phyloP scores from a whole-genome alignment of 2,329 filamentous ascomycete genomes.

The Botrytis fragariae region DNA sequence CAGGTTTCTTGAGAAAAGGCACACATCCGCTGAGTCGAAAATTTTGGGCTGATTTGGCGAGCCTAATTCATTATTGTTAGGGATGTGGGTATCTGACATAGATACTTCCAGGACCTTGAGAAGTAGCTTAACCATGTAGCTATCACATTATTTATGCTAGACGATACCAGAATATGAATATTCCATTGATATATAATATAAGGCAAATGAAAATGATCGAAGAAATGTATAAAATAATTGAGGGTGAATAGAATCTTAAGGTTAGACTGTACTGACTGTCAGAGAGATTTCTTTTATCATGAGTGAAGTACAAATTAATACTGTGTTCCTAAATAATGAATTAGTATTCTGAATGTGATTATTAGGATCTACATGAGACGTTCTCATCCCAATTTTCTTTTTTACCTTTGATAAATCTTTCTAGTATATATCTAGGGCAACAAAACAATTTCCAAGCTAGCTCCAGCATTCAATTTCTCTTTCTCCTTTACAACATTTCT shows the following conservation, averaged over 20 bases:
- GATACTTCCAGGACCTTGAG: accelerated
- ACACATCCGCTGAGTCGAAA: too few relatives aligned
- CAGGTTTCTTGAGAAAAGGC: too few relatives aligned
- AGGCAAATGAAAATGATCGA: neutral
- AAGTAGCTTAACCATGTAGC: neutral
- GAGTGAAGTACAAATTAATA: neutral
- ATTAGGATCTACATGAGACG: accelerated
- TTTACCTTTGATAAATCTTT: accelerated
- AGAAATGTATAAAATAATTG: too few relatives aligned
- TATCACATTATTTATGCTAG: neutral
- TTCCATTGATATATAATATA: neutral
- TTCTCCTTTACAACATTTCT: too few relatives aligned
- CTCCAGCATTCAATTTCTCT: too few relatives aligned
- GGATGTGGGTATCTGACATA: accelerated
- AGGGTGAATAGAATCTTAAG: too few relatives aligned
- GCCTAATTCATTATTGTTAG: accelerated
- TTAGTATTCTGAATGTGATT: neutral
- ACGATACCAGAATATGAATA: neutral
- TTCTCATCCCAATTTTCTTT: neutral
- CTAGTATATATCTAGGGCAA: accelerated
- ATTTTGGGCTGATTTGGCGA: too few relatives aligned
- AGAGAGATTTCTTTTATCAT: neutral
- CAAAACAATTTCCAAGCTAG: accelerated
- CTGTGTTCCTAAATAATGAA: neutral
- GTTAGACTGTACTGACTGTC: too few relatives aligned